Evolutionary conservation across 257 asterid species (phyloP).

Genomic region (Sherardia arvensis): DNA sequence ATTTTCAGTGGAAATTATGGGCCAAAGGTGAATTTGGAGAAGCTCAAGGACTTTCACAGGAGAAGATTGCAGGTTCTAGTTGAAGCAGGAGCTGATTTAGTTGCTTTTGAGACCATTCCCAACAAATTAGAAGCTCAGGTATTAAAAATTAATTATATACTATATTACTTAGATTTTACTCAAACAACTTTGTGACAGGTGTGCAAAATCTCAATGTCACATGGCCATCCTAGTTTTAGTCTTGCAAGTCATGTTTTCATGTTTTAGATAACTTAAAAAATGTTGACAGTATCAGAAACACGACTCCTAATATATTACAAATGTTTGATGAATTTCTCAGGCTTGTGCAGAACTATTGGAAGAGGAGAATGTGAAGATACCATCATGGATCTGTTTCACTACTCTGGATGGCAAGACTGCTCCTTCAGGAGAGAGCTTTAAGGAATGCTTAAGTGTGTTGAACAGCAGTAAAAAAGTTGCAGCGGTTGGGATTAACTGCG

Average conservation of each 20-base stretch:
- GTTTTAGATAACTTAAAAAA: background rate
- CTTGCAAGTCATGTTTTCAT: constrained; percentile 3
- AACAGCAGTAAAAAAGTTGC: constrained; percentile 42
- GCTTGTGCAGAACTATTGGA: constrained; percentile 71
- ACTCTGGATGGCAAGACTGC: constrained; percentile 65
- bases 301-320: background rate
- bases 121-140: constrained; percentile 90
- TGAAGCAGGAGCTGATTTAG: constrained; percentile 66
- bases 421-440: constrained; percentile 78
- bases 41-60: constrained; percentile 67
- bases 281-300: background rate
- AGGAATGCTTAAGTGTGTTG: constrained; percentile 41
- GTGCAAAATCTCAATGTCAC: background rate
- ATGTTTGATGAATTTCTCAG: constrained; percentile 20
- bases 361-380: constrained; percentile 52
- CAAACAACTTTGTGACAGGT: background rate
- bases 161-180: background rate
- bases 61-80: constrained; percentile 70
- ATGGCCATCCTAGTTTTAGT: background rate
- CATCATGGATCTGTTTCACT: constrained; percentile 88
- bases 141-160: background rate
- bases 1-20: constrained; percentile 62
- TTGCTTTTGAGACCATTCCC: constrained; percentile 87
- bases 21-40: constrained; percentile 30
- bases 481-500: constrained; percentile 76